Conservation (phyloP, 177 flowering plant species). For the Telopea speciosissima region DNA sequence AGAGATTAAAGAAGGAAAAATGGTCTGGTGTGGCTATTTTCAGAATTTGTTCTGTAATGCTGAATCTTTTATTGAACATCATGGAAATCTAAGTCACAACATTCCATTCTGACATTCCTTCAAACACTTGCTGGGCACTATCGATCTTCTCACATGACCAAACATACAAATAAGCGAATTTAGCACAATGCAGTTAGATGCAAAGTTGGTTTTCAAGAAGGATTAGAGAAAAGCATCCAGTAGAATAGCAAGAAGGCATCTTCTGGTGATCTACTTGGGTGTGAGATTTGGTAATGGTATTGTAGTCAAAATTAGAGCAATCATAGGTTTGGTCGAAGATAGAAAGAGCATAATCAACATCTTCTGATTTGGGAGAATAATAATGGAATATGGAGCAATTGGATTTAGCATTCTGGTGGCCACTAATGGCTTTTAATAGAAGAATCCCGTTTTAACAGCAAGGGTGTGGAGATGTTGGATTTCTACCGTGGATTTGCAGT, state of each 20-base stretch:
- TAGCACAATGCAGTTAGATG: not conserved
- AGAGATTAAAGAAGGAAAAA: too few relatives aligned
- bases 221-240: not conserved
- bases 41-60: too few relatives aligned
- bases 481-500: slow-evolving; percentile 5
- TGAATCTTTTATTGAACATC: too few relatives aligned
- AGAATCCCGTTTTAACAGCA: slow-evolving; percentile 8
- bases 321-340: not conserved
- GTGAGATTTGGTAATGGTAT: slow-evolving; percentile 14
- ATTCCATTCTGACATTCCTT: not conserved
- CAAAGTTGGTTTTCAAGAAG: slow-evolving; percentile 7
- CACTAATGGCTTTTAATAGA: slow-evolving; percentile 1
- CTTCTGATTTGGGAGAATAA: slow-evolving; percentile 5
- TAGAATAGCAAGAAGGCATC: slow-evolving; percentile 9
- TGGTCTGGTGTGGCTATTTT: too few relatives aligned
- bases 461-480: slow-evolving; percentile 11
- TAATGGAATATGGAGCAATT: slow-evolving; percentile 8
- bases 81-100: slow-evolving; percentile 2
- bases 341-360: slow-evolving; percentile 9
- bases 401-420: slow-evolving; percentile 1
- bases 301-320: slow-evolving; percentile 9
- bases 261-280: slow-evolving; percentile 1
- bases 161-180: not conserved
- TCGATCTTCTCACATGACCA: not conserved
- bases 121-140: slow-evolving; percentile 6